Conservation (phyloP, 768 basidiomycete genomes). For the Kwoniella mangroviensis region DNA sequence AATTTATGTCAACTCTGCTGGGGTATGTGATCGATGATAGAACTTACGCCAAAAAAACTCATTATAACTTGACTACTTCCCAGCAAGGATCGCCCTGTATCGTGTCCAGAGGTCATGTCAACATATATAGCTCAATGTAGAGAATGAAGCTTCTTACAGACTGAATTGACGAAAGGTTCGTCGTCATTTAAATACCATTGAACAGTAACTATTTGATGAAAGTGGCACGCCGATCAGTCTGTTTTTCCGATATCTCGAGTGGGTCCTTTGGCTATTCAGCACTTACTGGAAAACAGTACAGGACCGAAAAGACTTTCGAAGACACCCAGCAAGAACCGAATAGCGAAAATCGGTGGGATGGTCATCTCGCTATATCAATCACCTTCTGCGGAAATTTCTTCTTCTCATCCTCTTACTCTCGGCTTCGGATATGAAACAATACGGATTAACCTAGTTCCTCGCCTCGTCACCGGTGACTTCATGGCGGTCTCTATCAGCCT, state of each 20-base stretch:
- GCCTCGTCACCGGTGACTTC: constrained; percentile 31
- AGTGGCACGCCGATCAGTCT: not conserved
- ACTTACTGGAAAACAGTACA: constrained; percentile 32
- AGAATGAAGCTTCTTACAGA: constrained; percentile 9
- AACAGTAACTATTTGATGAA: constrained; percentile 32
- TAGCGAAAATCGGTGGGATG: constrained; percentile 33
- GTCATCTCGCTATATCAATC: constrained; percentile 1
- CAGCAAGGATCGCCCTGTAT: not conserved
- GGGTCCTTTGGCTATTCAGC: not conserved
- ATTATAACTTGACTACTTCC: not conserved
- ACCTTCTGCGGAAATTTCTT: constrained; percentile 35
- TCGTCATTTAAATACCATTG: constrained; percentile 39
- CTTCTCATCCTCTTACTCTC: constrained; percentile 52
- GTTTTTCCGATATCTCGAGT: not conserved
- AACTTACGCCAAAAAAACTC: not conserved
- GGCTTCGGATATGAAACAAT: constrained; percentile 31
- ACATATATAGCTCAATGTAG: not conserved
- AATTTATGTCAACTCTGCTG: too few relatives aligned
- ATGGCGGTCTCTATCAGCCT: constrained; percentile 3
- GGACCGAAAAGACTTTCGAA: constrained; percentile 41
- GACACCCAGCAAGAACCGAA: constrained; percentile 39
- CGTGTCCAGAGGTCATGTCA: not conserved
- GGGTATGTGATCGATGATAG: too few relatives aligned
- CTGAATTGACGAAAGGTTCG: constrained; percentile 33
- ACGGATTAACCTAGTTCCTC: constrained; percentile 34